Percentiles rank a stretch among this genome's conserved stretches.
Evolutionary conservation across 2,329 filamentous ascomycete genomes (phyloP).

Genomic region (Davidsoniella virescens): DNA sequence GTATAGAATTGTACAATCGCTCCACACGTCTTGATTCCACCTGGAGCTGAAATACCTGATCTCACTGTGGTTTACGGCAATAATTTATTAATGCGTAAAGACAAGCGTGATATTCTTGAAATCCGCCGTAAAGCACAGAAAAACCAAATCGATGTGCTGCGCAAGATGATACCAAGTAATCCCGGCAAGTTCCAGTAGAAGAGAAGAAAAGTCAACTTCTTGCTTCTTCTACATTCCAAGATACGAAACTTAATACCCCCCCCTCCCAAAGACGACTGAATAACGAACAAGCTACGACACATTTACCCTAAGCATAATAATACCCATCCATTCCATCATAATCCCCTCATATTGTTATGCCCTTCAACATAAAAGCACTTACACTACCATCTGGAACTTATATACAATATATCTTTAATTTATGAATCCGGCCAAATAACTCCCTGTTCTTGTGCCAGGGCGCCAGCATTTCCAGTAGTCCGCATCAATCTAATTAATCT

Average conservation of each 20-base stretch:
- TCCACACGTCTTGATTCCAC: constrained; percentile 40
- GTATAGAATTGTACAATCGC: constrained; percentile 53
- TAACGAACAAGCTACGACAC: neutral
- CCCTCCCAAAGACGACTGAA: no score
- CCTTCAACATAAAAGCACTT: neutral
- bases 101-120: constrained; percentile 44
- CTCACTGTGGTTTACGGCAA: constrained; percentile 55
- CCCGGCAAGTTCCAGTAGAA: constrained; percentile 28
- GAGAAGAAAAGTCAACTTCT: neutral
- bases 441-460: constrained; percentile 12
- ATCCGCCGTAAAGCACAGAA: constrained; percentile 47
- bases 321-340: neutral
- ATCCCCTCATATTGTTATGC: neutral
- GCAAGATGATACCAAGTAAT: constrained; percentile 50
- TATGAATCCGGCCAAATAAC: constrained; percentile 1
- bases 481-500: no score
- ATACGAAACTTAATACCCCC: no score
- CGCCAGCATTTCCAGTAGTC: constrained; percentile 4
- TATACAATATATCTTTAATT: neutral
- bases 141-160: constrained; percentile 51
- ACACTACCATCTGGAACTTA: neutral
- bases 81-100: constrained; percentile 35
- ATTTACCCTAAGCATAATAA: neutral
- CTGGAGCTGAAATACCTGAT: constrained; percentile 44
- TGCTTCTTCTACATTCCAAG: no score